Base-by-base conservation (phyloP, 208 protist genomes). In the Trypanosoma theileri region DNA sequence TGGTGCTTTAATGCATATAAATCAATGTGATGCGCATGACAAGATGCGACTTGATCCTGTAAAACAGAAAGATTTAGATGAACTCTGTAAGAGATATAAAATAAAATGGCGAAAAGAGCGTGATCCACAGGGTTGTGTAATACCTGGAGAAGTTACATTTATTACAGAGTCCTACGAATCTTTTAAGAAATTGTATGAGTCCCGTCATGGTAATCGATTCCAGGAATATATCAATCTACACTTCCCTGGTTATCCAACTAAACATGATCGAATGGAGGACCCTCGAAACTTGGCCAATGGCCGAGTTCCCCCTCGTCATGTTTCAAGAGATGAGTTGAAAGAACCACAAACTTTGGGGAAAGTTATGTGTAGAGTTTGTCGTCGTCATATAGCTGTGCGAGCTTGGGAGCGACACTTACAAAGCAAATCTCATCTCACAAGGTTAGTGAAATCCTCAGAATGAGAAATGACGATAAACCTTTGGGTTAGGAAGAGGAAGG, bases 351-450 rank as follows among this genome's bases (percentile, higher is more conserved):
- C 35, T 17, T 22, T 42, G 1, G 67, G 63, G 59, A 68, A 55
- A 58, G 86, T 92, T n/a, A 86, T 89, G 84, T 92, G 86, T 52
- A 77, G 84, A 60, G 69, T 92, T 4, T 92, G 86, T 53, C 83
- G 86, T 17, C 48, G 68, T 28, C 75, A 86, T 73, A 73, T 93
- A 17, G 22, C 65, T 12, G 84, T 82, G 40, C 16, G 55, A 16
- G 51, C 80, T 56, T 93, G 82, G 79, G 67, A 73, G 12, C 41
- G 35, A 12, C 87, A 93, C 76, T 59, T 88, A 21, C 46, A 59
- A 54, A 83, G 73, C 51, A n/a, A 52, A 4, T 28, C 41, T 17
- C 86, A 89, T 52, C 21, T 70, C 42, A 7, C 42, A 41, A 70
- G 44, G 31, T 45, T 63, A 26, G 48, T 21, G 19, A 3, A 57